These are phyloP conservation scores for Croton setiger DNA, from an alignment of 441 rosid genomes.

Conservation along the genomic window DNA sequence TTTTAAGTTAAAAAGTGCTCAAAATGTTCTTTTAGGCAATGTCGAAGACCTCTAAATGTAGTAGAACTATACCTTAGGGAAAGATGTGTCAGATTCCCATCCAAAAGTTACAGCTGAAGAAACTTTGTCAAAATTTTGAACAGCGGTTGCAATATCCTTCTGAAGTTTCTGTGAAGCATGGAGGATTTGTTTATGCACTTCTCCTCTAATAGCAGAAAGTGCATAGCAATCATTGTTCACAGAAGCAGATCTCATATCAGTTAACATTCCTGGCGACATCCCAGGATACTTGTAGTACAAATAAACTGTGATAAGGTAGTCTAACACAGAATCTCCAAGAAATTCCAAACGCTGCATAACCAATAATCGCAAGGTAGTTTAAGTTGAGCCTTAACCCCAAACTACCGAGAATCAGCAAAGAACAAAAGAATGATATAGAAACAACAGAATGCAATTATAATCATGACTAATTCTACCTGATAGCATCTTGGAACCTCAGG, in stretches of 20 bases:
- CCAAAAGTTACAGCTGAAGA: slow-evolving; percentile 50
- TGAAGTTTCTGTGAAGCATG: slow-evolving; percentile 67
- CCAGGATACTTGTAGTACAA: slow-evolving; percentile 50
- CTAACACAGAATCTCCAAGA: slow-evolving; percentile 88
- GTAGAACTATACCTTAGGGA: slow-evolving; percentile 65
- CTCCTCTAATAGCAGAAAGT: slow-evolving; percentile 47
- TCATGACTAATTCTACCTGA: slow-evolving; percentile 47
- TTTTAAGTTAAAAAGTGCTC: no score
- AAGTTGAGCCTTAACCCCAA: neutral
- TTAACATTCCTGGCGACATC: slow-evolving; percentile 70
- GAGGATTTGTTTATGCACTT: slow-evolving; percentile 63
- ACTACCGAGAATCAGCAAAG: no score
- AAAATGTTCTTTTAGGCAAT: no score
- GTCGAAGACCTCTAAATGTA: no score
- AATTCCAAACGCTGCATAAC: slow-evolving; percentile 79
- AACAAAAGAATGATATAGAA: neutral
- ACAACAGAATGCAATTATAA: neutral
- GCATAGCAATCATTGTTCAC: slow-evolving; percentile 92
- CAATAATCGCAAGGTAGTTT: neutral
- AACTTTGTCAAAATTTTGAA: slow-evolving; percentile 30
- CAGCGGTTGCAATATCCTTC: slow-evolving; percentile 40
- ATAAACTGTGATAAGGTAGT: slow-evolving; percentile 65
- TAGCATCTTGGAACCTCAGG: slow-evolving; percentile 90
- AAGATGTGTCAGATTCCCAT: slow-evolving; percentile 68
- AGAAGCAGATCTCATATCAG: slow-evolving; percentile 90